These are phyloP conservation scores for Diaporthe aspalathi DNA, from an alignment of 2,329 filamentous ascomycete species.

Conservation along the genomic window DNA sequence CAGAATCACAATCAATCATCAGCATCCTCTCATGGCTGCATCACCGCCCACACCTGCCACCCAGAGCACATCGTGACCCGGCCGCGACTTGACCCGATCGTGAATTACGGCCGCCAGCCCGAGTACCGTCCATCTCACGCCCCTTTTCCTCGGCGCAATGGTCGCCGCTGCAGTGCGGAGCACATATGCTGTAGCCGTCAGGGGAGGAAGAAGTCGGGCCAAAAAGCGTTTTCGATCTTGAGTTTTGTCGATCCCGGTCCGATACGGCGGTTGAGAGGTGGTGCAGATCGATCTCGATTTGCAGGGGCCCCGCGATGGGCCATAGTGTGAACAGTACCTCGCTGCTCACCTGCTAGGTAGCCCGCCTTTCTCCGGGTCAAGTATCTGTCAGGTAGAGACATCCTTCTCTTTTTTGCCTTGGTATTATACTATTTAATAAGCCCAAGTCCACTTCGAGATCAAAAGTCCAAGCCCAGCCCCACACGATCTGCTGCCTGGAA, in stretches of 20 bases:
- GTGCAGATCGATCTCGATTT: slow-evolving; percentile 34
- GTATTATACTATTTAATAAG: too few relatives aligned
- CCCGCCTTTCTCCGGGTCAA: background rate
- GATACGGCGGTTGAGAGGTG: slow-evolving; percentile 15
- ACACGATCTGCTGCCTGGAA: slow-evolving; percentile 9
- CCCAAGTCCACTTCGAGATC: background rate
- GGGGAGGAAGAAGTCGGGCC: background rate
- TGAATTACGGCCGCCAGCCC: background rate
- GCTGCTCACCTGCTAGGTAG: background rate
- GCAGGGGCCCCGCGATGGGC: slow-evolving; percentile 11
- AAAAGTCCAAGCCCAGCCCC: background rate
- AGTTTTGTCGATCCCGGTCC: slow-evolving; percentile 29
- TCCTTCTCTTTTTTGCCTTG: background rate
- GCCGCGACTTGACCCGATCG: background rate
- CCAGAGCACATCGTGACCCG: too few relatives aligned
- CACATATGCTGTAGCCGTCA: background rate
- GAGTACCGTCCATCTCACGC: background rate
- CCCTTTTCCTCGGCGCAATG: background rate
- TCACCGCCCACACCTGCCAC: too few relatives aligned
- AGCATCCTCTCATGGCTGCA: background rate
- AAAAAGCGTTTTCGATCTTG: slow-evolving; percentile 23
- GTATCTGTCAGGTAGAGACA: background rate
- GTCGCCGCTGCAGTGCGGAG: background rate
- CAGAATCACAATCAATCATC: background rate
- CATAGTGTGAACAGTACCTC: too few relatives aligned